Percentiles rank a stretch among this genome's conserved stretches.
Evolutionary conservation across 352 stramenopile genomes (phyloP).

Genomic region (Peronospora destructor): DNA sequence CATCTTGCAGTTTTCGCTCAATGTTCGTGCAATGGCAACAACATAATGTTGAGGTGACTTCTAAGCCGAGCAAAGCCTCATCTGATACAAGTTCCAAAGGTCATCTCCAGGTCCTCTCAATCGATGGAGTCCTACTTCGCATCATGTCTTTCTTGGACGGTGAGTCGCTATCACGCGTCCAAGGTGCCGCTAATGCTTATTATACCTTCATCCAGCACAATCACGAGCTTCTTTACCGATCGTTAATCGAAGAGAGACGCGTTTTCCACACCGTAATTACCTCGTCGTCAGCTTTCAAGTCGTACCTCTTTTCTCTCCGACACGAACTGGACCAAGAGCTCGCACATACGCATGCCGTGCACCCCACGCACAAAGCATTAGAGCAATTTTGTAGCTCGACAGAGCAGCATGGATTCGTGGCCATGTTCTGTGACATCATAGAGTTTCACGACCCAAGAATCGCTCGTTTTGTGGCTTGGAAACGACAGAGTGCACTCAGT

Average conservation of each 20-base stretch:
- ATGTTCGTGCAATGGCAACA: conserved; percentile 16
- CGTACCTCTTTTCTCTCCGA: conserved; percentile 42
- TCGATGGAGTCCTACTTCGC: conserved; percentile 46
- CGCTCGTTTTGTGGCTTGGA: conserved; percentile 46
- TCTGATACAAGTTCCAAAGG: conserved; percentile 6
- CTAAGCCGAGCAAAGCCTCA: not conserved
- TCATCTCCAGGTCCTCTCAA: conserved; percentile 19
- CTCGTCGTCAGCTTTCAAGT: conserved; percentile 44
- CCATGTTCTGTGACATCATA: conserved; percentile 74
- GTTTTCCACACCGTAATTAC: conserved; percentile 38
- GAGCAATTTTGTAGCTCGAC: conserved; percentile 47
- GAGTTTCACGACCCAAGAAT: conserved; percentile 54
- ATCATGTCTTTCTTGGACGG: conserved; percentile 51
- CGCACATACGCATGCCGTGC: conserved; percentile 35
- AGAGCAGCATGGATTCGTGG: conserved; percentile 59
- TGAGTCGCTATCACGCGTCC: conserved; percentile 34
- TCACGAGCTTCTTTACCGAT: conserved; percentile 32
- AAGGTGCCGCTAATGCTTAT: conserved; percentile 40
- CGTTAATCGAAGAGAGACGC: conserved; percentile 21
- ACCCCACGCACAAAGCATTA: conserved; percentile 33
- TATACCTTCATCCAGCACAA: conserved; percentile 34
- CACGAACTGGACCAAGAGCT: conserved; percentile 43
- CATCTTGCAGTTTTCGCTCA: conserved; percentile 20
- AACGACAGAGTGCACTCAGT: conserved; percentile 49
- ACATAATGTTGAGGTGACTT: not conserved